phyloP scores from a whole-genome alignment of 2,329 filamentous ascomycete species.

The Stachybotrys elegans region DNA sequence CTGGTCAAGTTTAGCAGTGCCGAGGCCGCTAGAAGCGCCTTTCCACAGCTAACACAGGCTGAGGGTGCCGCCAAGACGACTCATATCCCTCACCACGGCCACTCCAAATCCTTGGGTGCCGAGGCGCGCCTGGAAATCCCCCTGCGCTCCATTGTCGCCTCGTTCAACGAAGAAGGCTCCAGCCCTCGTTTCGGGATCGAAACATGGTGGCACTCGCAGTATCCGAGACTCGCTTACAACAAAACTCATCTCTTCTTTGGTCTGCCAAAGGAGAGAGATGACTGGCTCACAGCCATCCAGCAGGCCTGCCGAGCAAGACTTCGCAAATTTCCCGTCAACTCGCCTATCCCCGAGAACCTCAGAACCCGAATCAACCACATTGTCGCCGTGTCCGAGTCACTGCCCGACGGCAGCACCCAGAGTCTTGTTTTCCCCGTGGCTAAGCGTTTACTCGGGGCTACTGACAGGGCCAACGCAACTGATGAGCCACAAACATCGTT shows the following conservation, averaged over 20 bases:
- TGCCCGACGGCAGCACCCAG: slow-evolving; percentile 19
- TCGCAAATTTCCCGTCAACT: slow-evolving; percentile 27
- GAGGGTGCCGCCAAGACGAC: slow-evolving; percentile 15
- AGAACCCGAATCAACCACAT: slow-evolving; percentile 40
- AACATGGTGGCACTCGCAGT: slow-evolving; percentile 49
- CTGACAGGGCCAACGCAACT: slow-evolving; percentile 33
- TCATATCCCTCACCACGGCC: slow-evolving; percentile 15
- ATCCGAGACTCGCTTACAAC: slow-evolving; percentile 38
- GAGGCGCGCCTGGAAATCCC: slow-evolving; percentile 42
- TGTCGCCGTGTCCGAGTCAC: slow-evolving; percentile 39
- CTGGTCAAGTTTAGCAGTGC: slow-evolving; percentile 45
- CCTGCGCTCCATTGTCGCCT: slow-evolving; percentile 44
- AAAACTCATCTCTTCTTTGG: slow-evolving; percentile 46
- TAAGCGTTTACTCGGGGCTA: slow-evolving; percentile 37
- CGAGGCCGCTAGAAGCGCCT: slow-evolving; percentile 41
- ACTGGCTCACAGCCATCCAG: slow-evolving; percentile 43
- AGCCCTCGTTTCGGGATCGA: slow-evolving; percentile 48
- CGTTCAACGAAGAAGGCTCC: slow-evolving; percentile 45
- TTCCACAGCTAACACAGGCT: slow-evolving; percentile 36
- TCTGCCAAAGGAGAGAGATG: slow-evolving; percentile 42
- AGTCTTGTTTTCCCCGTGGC: slow-evolving; percentile 47
- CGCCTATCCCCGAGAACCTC: slow-evolving; percentile 40
- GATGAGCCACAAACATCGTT: slow-evolving; percentile 40
- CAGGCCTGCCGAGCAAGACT: slow-evolving; percentile 33
- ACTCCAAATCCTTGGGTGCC: slow-evolving; percentile 24